Conservation (phyloP, 2,329 filamentous ascomycete genomes). For the Cercospora nicotianae region DNA sequence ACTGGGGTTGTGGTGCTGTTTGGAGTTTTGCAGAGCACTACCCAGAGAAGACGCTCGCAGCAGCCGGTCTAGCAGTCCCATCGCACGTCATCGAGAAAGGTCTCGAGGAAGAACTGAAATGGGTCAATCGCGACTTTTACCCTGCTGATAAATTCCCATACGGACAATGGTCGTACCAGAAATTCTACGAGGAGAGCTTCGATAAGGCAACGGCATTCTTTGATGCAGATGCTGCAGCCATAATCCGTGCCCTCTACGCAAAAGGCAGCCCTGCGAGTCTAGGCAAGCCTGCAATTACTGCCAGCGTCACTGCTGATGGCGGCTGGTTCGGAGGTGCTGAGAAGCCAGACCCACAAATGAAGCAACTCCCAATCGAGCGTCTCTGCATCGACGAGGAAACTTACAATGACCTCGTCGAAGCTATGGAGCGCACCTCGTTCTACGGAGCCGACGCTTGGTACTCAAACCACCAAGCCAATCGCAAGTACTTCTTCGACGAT, state of each 20-base stretch:
- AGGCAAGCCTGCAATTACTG: constrained; percentile 33
- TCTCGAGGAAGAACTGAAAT: constrained; percentile 39
- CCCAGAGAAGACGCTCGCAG: constrained; percentile 38
- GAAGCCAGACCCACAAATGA: constrained; percentile 31
- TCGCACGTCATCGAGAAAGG: constrained; percentile 47
- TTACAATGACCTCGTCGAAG: constrained; percentile 35
- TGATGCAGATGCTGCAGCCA: constrained; percentile 28
- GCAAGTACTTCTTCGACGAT: constrained; percentile 43
- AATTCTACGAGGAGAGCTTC: constrained; percentile 37
- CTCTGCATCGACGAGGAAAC: constrained; percentile 35
- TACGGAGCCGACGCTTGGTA: constrained; percentile 46
- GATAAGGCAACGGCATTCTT: constrained; percentile 27
- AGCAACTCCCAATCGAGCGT: constrained; percentile 37
- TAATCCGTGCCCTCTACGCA: constrained; percentile 33
- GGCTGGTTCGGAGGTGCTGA: constrained; percentile 38
- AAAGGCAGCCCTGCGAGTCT: constrained; percentile 30
- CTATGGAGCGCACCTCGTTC: constrained; percentile 45
- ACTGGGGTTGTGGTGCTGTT: constrained; percentile 44
- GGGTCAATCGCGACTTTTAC: constrained; percentile 49
- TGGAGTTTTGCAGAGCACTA: constrained; percentile 32
- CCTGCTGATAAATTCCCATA: constrained; percentile 46
- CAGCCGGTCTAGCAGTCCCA: constrained; percentile 41
- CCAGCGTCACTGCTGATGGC: constrained; percentile 29
- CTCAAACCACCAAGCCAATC: constrained; percentile 47
- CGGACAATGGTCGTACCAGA: constrained; percentile 42